These are phyloP conservation scores for Pueraria montana DNA, from an alignment of 306 rosid species.

Conservation along the genomic window DNA sequence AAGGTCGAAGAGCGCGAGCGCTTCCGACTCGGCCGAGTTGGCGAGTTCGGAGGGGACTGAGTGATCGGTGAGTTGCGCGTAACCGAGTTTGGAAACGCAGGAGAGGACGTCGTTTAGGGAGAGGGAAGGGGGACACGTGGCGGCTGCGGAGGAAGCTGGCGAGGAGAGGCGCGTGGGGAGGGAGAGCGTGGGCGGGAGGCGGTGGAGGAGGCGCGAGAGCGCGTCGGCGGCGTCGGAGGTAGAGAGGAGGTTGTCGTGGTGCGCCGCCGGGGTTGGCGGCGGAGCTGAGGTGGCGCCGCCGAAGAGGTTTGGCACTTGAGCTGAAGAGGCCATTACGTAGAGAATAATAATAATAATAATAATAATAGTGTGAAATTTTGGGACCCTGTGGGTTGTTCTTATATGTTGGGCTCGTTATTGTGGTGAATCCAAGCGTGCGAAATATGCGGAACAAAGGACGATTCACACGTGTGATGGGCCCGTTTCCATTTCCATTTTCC, in stretches of 20 bases:
- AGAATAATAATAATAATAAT: not conserved
- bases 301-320: conserved; percentile 58
- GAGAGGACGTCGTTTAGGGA: conserved; percentile 51
- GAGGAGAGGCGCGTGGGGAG: conserved; percentile 67
- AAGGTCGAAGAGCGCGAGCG: conserved; percentile 70
- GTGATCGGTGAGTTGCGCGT: conserved; percentile 75
- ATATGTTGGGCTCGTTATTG: not conserved
- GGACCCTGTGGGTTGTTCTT: not conserved
- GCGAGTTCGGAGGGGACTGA: conserved; percentile 66
- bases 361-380: not conserved
- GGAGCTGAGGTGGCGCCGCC: conserved; percentile 89
- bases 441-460: not conserved
- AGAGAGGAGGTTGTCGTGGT: conserved; percentile 51
- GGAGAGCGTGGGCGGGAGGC: conserved; percentile 83
- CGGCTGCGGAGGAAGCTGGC: conserved; percentile 37
- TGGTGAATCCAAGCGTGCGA: conserved; percentile 1
- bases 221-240: conserved; percentile 69
- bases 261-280: conserved; percentile 81
- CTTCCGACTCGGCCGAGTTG: conserved; percentile 79
- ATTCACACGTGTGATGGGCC: conserved; percentile 29
- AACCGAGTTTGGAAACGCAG: conserved; percentile 66
- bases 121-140: conserved; percentile 62
- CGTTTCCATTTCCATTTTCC: not conserved
- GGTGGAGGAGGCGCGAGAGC: conserved; percentile 78
- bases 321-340: conserved; percentile 66